Evolutionary conservation across 495 filamentous ascomycete genomes (phyloP), one percentile per base, ranked within the genome.

Genomic region (Penicillium lagena): DNA sequence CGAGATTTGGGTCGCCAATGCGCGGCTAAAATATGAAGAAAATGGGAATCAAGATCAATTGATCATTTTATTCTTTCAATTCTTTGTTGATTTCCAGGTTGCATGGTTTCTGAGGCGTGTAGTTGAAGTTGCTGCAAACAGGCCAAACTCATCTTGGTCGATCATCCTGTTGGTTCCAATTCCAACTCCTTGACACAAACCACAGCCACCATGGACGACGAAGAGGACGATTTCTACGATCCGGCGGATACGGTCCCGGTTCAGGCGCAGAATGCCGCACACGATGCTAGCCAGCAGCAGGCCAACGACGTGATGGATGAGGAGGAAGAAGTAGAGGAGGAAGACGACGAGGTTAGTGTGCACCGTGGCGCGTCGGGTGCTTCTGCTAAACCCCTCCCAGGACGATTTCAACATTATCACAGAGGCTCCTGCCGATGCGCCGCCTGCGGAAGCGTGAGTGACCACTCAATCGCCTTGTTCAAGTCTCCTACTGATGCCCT

Each of bases 341-440:
- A 80, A 31, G 79, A 83, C 41, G 80, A 83, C 31, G 81, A 48
- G 66, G 77, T 60, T 68, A 54, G 49, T 66, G 2, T 74, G 40
- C 47, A 58, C 55, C 53, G 35, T 14, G 28, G 35, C 44, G 41
- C 41, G 9, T 5, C 4, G 22, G 12, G n/a, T 30, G 22, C 12
- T 28, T 31, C 22, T 30, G n/a, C 41, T 46, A 29, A 34, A 50
- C 39, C 55, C 8, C 9, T 9, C 12, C 12, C 39, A 60, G 52
- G 62, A 96, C 79, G 93, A 97, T 48, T 86, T 98, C 53, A 90
- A 97, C 55, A 94, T 98, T 55, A 94, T 96, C 52, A 90, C 87
- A 47, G 93, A 93, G 64, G 88, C 90, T 41, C 84, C 84, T 47
- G 68, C 80, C 9, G 84, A 84, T 46, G 73, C 86, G 35, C 81